Percentiles rank a stretch among this genome's conserved stretches.
Conservation (phyloP, 257 asterid species). For the Penstemon eatonii region DNA sequence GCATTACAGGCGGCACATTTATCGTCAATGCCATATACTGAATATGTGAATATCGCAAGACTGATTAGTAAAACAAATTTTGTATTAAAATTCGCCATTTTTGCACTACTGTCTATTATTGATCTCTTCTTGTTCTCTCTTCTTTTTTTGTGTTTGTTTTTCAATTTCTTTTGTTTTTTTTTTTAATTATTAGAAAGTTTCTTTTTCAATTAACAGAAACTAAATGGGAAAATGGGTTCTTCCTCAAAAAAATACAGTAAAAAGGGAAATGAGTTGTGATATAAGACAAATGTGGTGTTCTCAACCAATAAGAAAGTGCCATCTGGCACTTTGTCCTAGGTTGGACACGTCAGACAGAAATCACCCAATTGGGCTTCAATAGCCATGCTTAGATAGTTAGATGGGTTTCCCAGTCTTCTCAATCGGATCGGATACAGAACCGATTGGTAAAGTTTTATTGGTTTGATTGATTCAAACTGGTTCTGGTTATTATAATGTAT, state of each 20-base stretch:
- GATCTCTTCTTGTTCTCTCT: not conserved
- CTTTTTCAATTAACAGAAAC: not conserved
- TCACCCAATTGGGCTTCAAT: slow-evolving; percentile 13
- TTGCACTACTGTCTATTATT: too few species aligned
- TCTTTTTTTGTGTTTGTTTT: not conserved
- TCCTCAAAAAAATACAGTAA: not conserved
- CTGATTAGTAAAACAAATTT: slow-evolving; percentile 15
- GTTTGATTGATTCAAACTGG: too few species aligned
- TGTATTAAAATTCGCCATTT: slow-evolving; percentile 33
- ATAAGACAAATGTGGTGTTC: slow-evolving; percentile 26
- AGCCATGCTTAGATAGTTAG: too few species aligned
- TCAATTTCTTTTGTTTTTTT: not conserved
- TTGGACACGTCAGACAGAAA: not conserved
- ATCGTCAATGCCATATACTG: slow-evolving; percentile 58
- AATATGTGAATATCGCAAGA: slow-evolving; percentile 31
- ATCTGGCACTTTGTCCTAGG: not conserved
- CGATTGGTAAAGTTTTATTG: too few species aligned
- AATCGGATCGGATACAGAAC: too few species aligned
- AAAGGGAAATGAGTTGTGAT: not conserved
- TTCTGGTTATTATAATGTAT: too few species aligned
- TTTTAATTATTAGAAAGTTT: not conserved
- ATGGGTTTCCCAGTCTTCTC: too few species aligned
- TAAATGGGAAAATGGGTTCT: too few species aligned
- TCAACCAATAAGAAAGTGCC: slow-evolving; percentile 27
- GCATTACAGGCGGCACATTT: slow-evolving; percentile 92